phyloP scores from a whole-genome alignment of 345 rosid species.

The Sisymbrium irio region DNA sequence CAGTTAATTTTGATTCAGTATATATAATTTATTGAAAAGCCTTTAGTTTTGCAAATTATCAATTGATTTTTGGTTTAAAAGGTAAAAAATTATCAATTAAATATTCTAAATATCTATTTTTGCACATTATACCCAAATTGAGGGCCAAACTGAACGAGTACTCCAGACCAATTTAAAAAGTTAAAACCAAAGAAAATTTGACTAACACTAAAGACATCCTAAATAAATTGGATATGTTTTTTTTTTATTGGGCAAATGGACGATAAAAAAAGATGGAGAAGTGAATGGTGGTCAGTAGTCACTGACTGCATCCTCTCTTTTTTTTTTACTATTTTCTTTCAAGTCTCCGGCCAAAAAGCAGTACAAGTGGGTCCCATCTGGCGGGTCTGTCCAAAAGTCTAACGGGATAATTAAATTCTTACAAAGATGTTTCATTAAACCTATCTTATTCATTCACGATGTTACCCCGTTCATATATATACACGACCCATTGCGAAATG shows the following conservation, averaged over 20 bases:
- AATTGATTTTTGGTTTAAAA: no score
- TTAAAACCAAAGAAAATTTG: background rate
- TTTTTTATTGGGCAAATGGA: no score
- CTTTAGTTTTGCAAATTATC: no score
- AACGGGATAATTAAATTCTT: background rate
- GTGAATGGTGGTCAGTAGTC: slow-evolving; percentile 10
- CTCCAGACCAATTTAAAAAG: background rate
- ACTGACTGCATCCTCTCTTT: background rate
- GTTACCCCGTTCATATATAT: background rate
- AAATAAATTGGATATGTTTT: background rate
- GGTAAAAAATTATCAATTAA: background rate
- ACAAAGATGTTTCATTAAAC: background rate
- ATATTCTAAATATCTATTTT: background rate
- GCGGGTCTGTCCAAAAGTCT: slow-evolving; percentile 12
- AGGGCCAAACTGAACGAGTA: background rate
- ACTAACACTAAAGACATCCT: background rate
- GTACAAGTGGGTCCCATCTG: slow-evolving; percentile 19
- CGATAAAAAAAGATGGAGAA: background rate
- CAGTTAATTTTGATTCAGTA: no score
- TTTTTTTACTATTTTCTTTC: no score
- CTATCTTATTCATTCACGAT: background rate
- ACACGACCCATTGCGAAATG: background rate
- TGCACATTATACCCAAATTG: background rate
- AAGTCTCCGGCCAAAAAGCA: background rate
- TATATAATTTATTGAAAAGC: no score